Base-by-base conservation (phyloP, 495 filamentous ascomycete species). In the Aspergillus taichungensis region DNA sequence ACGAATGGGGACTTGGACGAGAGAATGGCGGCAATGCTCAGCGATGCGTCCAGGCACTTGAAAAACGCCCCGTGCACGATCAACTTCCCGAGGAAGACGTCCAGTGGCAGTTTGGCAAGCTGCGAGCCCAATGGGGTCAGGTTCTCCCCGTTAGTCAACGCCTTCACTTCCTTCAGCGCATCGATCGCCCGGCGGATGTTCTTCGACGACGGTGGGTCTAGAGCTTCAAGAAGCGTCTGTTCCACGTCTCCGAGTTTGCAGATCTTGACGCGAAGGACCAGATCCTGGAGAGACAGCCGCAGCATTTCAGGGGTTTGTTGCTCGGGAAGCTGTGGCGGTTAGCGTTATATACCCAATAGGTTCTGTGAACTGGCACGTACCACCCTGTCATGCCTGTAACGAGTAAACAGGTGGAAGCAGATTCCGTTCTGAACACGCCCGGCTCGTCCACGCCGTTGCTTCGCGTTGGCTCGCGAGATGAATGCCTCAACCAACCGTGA, bases 291-390 rank as follows among this genome's bases (percentile, higher is more conserved):
- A 0, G 89, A 95, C 6, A 98, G 74, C 3, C 92, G 83, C 35
- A 97, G 80, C 76, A 98, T 88, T 61, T 98, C 92, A 0, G 92
- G 92, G 0, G 85, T 94, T 68, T 97, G 92, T 57, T 95, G 87
- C 40, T 90, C 87, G 10, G 79, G 77, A 74, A 96, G 87, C 48
- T 85, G 54, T 8, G 42, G 18, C 8, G 24, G 11, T 49, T 30
- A 52, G 39, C 31, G 43, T 29, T 40, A 14, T n/a, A 12, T 6
- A 34, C 11, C 13, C 29, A 24, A 28, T 12, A 34, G 29, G 11
- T 6, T 14, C 13, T 33, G 2, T 1, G 27, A 28, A 37, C 7
- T n/a, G 37, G 6, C 11, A 52, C 52, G 29, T 67, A 75, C 69
- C 53, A 70, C 49, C 36, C 72, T 69, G 39, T 96, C 89, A 60